Evolutionary conservation across 1,139 yeast species (phyloP), one percentile per base, ranked within the genome.

Genomic region (Sugiyamaella paludigena): DNA sequence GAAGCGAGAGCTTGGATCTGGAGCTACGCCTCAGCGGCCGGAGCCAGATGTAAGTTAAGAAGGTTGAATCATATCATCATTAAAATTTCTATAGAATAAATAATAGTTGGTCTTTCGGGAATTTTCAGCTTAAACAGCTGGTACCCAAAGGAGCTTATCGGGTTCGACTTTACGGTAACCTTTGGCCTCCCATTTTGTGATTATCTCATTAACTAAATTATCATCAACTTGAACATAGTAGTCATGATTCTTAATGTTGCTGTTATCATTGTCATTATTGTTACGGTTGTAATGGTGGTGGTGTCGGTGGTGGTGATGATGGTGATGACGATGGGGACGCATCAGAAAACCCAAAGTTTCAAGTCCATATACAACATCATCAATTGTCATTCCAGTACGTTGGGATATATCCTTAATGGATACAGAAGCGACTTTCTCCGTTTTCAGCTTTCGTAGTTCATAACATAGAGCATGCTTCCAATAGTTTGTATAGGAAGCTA

Each of bases 301-400:
- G 1, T 72, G 72, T 50, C 76, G 75, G 5, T 19, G 24, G 24
- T 19, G 24, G 24, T 19, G 24, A 19, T 19, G 24, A 19, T 19
- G 24, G 24, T 19, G 24, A 5, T 19, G 16, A 28, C 19, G n/a
- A n/a, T 15, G 13, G 36, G 35, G 16, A 28, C 19, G 6, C 10
- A 78, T 67, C 34, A 92, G 70, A 4, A 85, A 81, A 36, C 80
- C 75, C 16, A 92, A 68, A 51, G 83, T 85, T 64, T 92, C 98
- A 27, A 92, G 71, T 0, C 95, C 96, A 42, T 86, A 87, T 7
- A 91, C 76, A 0, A 91, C 91, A 67, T 92, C 98, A 11, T 92
- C 86, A 4, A 61, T 48, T 1, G 78, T 82, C 92, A 92, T 86
- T 0, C 98, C 97, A 0, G 97, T 87, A 16, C 80, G 62, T 52